phyloP scores from a whole-genome alignment of 495 filamentous ascomycete species.

The Thozetella sp. region DNA sequence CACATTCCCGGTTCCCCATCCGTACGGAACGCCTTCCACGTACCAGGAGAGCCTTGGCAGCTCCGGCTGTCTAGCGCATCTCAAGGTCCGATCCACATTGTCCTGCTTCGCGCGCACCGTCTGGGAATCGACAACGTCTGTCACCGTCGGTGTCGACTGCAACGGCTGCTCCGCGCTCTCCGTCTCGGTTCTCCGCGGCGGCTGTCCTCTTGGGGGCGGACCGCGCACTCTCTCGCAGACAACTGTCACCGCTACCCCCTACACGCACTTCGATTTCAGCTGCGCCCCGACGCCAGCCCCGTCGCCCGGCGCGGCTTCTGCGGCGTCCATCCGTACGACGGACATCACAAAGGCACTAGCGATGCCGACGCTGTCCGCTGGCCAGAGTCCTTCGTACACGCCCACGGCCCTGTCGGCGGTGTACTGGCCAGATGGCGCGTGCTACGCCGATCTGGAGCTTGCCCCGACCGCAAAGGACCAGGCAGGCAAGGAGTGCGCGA shows the following conservation, averaged over 20 bases:
- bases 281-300: slow-evolving; percentile 6
- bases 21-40: neutral
- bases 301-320: neutral
- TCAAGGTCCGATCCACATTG: neutral
- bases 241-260: slow-evolving; percentile 6
- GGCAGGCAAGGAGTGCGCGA: neutral
- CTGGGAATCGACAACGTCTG: slow-evolving; percentile 7
- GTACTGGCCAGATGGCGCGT: slow-evolving; percentile 7
- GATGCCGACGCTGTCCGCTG: slow-evolving; percentile 2
- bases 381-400: slow-evolving; percentile 4
- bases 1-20: neutral
- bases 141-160: slow-evolving; percentile 12
- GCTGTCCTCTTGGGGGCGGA: slow-evolving; percentile 5
- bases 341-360: slow-evolving; percentile 4
- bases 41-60: neutral
- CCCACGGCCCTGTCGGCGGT: slow-evolving; percentile 4
- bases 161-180: slow-evolving; percentile 2
- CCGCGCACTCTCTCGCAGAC: slow-evolving; percentile 4
- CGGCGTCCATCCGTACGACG: neutral
- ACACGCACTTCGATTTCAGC: slow-evolving; percentile 5
- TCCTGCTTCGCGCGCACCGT: neutral
- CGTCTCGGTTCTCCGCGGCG: neutral
- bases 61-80: neutral
- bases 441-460: neutral
- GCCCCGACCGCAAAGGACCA: neutral